Conservation (phyloP, 345 rosid species). For the Salix koriyanagi region DNA sequence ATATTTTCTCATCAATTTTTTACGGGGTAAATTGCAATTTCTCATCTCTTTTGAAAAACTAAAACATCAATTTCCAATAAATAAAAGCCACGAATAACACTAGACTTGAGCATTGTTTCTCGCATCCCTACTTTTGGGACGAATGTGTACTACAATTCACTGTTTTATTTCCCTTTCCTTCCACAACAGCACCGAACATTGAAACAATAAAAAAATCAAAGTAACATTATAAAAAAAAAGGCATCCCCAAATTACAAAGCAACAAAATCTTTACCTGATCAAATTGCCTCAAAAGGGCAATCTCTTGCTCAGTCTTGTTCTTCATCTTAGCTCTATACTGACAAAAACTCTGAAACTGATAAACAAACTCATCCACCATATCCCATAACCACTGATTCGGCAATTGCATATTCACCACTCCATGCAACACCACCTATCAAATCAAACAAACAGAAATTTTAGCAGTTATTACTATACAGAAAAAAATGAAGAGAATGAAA, state of each 20-base stretch:
- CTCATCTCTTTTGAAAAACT: background rate
- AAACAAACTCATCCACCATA: slow-evolving; percentile 99
- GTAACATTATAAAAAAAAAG: background rate
- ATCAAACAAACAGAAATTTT: background rate
- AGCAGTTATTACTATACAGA: background rate
- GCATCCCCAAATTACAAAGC: background rate
- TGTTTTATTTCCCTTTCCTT: background rate
- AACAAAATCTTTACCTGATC: slow-evolving; percentile 56
- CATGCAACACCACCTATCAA: slow-evolving; percentile 72
- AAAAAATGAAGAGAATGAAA: background rate
- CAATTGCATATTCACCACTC: slow-evolving; percentile 90
- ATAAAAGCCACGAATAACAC: background rate
- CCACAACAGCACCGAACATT: background rate
- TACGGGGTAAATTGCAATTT: background rate
- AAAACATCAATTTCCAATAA: background rate
- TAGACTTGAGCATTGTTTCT: background rate
- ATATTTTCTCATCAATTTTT: background rate
- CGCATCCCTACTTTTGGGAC: background rate
- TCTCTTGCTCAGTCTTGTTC: slow-evolving; percentile 87
- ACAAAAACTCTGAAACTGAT: slow-evolving; percentile 96
- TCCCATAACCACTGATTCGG: slow-evolving; percentile 99
- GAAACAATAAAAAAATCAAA: background rate
- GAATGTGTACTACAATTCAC: background rate
- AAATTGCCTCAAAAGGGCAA: slow-evolving; percentile 65
- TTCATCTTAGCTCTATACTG: slow-evolving; percentile 94